Evolutionary conservation across 495 filamentous ascomycete species (phyloP), one percentile per base, ranked within the genome.

Genomic region (Neurospora tetraspora): DNA sequence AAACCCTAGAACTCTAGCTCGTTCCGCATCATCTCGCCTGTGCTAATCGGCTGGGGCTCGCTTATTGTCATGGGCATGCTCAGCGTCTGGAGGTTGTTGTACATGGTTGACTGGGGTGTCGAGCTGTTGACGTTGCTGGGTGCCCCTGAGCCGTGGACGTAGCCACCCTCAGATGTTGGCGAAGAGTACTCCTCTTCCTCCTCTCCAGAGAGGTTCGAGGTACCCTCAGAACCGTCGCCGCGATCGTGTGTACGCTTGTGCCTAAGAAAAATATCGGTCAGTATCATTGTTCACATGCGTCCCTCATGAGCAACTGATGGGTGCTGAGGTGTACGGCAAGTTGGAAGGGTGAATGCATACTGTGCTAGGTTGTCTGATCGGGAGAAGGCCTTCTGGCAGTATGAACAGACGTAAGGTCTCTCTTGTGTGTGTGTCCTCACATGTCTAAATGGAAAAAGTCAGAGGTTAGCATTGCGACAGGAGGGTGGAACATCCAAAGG

Each of bases 341-440:
- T 71, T 72, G 71, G 73, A 81, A 80, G 39, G 71, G 74, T 68
- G 81, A 81, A 76, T 74, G 75, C 93, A 88, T 91, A 97, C 91
- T 99, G 96, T 81, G 96, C 96, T 81, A 99, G 90, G 81, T 99
- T 99, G 85, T 99, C 96, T 77, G 94, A 97, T 79, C 96, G 89
- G 68, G 96, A 98, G 83, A 99, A 99, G 68, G 95, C 96, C 84
- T 98, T 98, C 88, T 91, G 97, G 89, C 96, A 99, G 81, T 96
- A 92, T 78, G 91, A 91, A 87, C 96, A 99, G 77, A 93, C 90
- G 82, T 99, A 99, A 76, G 96, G 96, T 85, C 95, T 91, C 85
- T 99, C 96, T 88, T 99, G 96, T 27, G 96, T 99, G 86, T 99
- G 96, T 79, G 96, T 99, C 82, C 96, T 92, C 82, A 99, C 96